Base-by-base conservation (phyloP, 305 asterid species). In the Fraxinus albicans region DNA sequence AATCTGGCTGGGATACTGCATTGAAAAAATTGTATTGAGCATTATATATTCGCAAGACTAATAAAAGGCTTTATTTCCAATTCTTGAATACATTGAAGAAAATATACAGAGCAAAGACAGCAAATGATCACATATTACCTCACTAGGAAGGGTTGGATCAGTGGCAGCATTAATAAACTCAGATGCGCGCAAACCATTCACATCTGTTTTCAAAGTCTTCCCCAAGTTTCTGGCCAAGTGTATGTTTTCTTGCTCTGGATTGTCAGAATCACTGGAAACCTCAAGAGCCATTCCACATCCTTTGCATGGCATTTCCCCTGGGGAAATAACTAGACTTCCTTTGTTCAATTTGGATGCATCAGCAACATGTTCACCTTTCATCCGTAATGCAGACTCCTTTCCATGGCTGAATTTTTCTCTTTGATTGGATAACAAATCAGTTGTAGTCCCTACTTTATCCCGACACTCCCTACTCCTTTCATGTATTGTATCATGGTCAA, bases 141-240 rank as follows among this genome's bases (percentile, higher is more conserved):
- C 99, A 82, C 92, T 86, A 44, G 98, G 99, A 85, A 97, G 86
- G 81, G 91, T 77, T 78, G 95, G 90, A 86, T 92, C 92, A 86
- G 88, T 81, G 76, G 88, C 85, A 86, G 86, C 79, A 86, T 88
- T 83, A 29, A 83, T 82, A 75, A 88, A 85, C 63, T 89, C 88
- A 81, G 83, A 83, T 88, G 88, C 79, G 78, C 82, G 89, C 53
- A 90, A 88, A 76, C 84, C 86, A 78, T 83, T 87, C 73, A 83
- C 89, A 74, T 83, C 90, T 75, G 75, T 79, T 84, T 92, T 87
- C 44, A 82, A 77, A 34, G 89, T 85, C 79, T 83, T 87, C 82
- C 73, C 92, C 78, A 77, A 77, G 86, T 85, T 89, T 79, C 82
- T 84, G 85, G 88, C 76, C 33, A 90, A 60, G 75, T 73, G 81